Base-by-base conservation (phyloP, 192 early-diverging fungal species). In the Backusella macrospora region DNA sequence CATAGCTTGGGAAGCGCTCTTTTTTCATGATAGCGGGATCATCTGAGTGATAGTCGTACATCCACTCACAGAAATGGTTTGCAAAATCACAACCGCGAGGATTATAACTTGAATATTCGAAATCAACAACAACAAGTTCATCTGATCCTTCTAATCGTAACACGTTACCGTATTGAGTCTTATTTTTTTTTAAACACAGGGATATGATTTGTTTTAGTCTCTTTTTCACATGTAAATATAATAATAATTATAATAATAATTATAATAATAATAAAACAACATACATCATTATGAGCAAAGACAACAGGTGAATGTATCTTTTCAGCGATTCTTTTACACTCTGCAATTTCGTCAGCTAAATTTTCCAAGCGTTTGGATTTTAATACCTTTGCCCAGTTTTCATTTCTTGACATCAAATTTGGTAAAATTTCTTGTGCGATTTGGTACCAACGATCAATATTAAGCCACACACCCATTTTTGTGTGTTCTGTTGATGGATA, bases 111-210 rank as follows among this genome's bases (percentile, higher is more conserved):
- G 92, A 82, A 76, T 95, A 95, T 70, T 94, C 93, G 70, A 91
- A 93, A 64, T 95, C 93, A 0, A 95, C 90, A 0, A 91, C 82
- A 0, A 93, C 90, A 1, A 95, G 75, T 65, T 91, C 86, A 62
- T 83, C 83, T 12, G 82, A 83, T 15, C 74, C 76, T 23, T 87
- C 76, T 23, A 90, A 77, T 44, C 87, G 82, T 6, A 96, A 78
- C 52, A 96, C 88, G 75, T 96, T 96, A 42, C 95, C 95, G 76
- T 95, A 95, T 82, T 96, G 95, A 23, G 83, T 78, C 90, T 91
- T 74, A 10, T n/a, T 42, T n/a, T 18, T 18, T 18, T 49, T 13
- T 21, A 49, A 4, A 49, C 16, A 40, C 16, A 1, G 48, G n/a
- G 43, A 1, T 46, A 14, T 49, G 39, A 40, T 39, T 34, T 21